A percentile compares a stretch with the other conserved stretches of the same genome.
phyloP scores from a whole-genome alignment of 2,329 filamentous ascomycete species.

The Xylaria sp. region DNA sequence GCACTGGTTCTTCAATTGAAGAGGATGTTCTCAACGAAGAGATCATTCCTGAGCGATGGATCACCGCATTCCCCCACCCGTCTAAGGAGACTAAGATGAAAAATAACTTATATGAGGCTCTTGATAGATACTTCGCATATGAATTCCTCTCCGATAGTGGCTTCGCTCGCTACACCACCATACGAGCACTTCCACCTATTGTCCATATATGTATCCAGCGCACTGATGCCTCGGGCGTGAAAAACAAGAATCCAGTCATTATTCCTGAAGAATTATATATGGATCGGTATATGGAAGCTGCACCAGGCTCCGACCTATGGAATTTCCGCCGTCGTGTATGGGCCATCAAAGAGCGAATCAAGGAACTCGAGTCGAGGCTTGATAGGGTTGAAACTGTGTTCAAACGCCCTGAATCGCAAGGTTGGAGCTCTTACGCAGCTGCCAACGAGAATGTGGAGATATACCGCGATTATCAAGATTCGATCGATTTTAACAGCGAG shows the following conservation, averaged over 20 bases:
- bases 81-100: constrained; percentile 56
- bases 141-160: constrained; percentile 77
- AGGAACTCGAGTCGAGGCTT: constrained; percentile 47
- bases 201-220: constrained; percentile 91
- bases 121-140: constrained; percentile 86
- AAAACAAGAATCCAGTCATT: constrained; percentile 80
- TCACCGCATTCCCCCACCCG: constrained; percentile 67
- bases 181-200: constrained; percentile 82
- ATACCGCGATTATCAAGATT: background rate
- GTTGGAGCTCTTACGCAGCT: constrained; percentile 16
- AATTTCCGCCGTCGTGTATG: constrained; percentile 75
- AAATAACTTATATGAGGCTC: constrained; percentile 80
- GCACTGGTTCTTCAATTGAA: constrained; percentile 47
- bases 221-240: constrained; percentile 76
- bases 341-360: constrained; percentile 75
- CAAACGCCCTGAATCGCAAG: background rate
- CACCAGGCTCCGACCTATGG: constrained; percentile 69
- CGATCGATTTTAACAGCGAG: constrained; percentile 28
- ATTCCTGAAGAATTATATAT: constrained; percentile 87
- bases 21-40: constrained; percentile 62
- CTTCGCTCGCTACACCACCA: constrained; percentile 73
- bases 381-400: constrained; percentile 20
- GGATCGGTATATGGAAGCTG: constrained; percentile 84
- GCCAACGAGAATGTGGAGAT: background rate
- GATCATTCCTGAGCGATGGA: constrained; percentile 70